A percentile compares a stretch with the other conserved stretches of the same genome.
Evolutionary conservation across 2,329 filamentous ascomycete species (phyloP).

Genomic region (Pyrenophora graminea): DNA sequence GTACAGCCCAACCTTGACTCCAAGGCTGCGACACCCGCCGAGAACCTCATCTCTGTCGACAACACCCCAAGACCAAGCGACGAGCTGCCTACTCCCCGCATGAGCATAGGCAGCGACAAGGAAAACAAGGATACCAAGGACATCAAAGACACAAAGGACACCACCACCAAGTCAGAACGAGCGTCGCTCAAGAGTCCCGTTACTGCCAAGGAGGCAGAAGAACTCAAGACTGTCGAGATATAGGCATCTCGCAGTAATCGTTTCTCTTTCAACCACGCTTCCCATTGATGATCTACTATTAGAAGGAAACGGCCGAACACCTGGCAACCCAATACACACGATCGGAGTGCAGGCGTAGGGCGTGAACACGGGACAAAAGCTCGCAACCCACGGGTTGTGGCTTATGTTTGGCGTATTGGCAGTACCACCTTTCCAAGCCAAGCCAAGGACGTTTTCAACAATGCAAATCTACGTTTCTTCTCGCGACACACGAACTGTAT

Average conservation of each 20-base stretch:
- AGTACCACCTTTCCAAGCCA: constrained; percentile 10
- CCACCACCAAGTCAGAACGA: constrained; percentile 14
- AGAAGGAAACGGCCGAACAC: constrained; percentile 38
- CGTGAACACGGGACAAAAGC: constrained; percentile 6
- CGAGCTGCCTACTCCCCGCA: constrained; percentile 36
- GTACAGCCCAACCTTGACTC: constrained; percentile 43
- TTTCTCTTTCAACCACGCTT: constrained; percentile 12
- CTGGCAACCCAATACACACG: constrained; percentile 20
- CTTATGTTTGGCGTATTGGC: constrained; percentile 17
- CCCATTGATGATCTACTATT: constrained; percentile 24
- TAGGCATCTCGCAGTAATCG: constrained; percentile 23
- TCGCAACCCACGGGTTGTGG: constrained; percentile 17
- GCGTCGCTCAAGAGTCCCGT: constrained; percentile 37
- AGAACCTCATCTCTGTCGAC: constrained; percentile 51
- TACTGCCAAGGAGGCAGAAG: constrained; percentile 31
- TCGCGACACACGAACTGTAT: constrained; percentile 14
- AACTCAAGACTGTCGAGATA: constrained; percentile 57
- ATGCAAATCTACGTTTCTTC: constrained; percentile 8
- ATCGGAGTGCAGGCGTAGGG: constrained; percentile 28
- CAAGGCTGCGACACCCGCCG: constrained; percentile 31
- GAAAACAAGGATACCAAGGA: constrained; percentile 35
- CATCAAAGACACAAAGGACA: no score
- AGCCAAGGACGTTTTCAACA: constrained; percentile 5
- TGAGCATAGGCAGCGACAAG: constrained; percentile 46
- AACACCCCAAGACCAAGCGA: constrained; percentile 49